phyloP scores from a whole-genome alignment of 768 basidiomycete genomes.

The Pholiota microspora region DNA sequence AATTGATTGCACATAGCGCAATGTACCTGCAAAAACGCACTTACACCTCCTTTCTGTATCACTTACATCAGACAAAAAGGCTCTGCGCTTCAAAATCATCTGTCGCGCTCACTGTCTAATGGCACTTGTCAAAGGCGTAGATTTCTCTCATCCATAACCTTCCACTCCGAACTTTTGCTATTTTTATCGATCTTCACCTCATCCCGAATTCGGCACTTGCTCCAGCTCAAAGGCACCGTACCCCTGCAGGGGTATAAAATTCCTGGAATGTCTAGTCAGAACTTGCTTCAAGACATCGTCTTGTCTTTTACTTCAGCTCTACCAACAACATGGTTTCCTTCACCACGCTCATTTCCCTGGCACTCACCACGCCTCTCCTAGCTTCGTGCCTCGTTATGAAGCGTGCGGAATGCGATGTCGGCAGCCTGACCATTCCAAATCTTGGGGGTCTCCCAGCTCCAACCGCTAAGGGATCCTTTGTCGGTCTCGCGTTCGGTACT shows the following conservation, averaged over 20 bases:
- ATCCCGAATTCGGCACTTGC: not conserved
- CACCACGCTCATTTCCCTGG: conserved; percentile 17
- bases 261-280: not conserved
- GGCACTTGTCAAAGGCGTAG: not conserved
- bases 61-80: not conserved
- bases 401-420: conserved; percentile 24
- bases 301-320: conserved; percentile 11
- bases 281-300: conserved; percentile 12
- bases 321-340: conserved; percentile 13
- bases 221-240: not conserved
- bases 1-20: too few species aligned
- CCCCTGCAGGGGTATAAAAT: conserved; percentile 11
- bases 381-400: conserved; percentile 11
- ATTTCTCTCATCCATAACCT: not conserved
- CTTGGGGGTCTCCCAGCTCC: conserved; percentile 22
- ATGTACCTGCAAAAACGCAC: too few species aligned
- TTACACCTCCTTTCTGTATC: not conserved
- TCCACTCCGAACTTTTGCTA: not conserved
- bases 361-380: conserved; percentile 10
- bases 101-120: not conserved
- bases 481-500: conserved; percentile 46
- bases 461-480: conserved; percentile 34
- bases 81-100: not conserved
- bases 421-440: conserved; percentile 17
- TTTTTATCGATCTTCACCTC: not conserved